Evolutionary conservation across 2,329 filamentous ascomycete species (phyloP).

Genomic region (Aspergillus sp.): DNA sequence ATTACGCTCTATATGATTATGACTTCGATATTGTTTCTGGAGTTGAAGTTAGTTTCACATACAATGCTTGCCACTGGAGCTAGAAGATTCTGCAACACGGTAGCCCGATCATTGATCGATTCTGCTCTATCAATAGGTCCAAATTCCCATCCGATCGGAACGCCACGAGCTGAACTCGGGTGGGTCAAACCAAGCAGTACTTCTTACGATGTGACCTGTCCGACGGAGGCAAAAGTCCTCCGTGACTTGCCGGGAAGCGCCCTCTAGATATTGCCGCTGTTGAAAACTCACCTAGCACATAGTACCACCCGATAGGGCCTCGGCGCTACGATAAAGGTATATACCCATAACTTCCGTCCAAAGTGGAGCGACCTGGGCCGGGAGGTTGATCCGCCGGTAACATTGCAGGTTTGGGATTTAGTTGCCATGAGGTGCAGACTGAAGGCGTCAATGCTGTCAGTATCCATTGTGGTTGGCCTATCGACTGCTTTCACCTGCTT

Average conservation of each 20-base stretch:
- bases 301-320: background rate
- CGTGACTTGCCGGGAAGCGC: background rate
- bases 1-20: background rate
- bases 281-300: background rate
- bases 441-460: background rate
- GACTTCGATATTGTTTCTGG: background rate
- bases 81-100: too few species aligned
- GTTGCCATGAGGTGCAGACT: background rate
- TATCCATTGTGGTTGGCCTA: background rate
- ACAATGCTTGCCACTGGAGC: background rate
- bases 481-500: background rate
- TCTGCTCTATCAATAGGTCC: background rate
- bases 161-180: background rate
- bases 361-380: background rate
- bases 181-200: background rate
- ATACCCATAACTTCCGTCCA: background rate
- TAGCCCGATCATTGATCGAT: background rate
- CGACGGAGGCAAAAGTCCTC: background rate
- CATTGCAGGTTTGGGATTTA: background rate
- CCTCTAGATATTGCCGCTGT: background rate
- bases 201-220: background rate
- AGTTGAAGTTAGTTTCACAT: background rate
- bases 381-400: background rate
- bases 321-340: background rate
- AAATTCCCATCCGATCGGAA: background rate